These are phyloP conservation scores for Aspergillus ibericus DNA, from an alignment of 2,329 filamentous ascomycete species.

Conservation along the genomic window DNA sequence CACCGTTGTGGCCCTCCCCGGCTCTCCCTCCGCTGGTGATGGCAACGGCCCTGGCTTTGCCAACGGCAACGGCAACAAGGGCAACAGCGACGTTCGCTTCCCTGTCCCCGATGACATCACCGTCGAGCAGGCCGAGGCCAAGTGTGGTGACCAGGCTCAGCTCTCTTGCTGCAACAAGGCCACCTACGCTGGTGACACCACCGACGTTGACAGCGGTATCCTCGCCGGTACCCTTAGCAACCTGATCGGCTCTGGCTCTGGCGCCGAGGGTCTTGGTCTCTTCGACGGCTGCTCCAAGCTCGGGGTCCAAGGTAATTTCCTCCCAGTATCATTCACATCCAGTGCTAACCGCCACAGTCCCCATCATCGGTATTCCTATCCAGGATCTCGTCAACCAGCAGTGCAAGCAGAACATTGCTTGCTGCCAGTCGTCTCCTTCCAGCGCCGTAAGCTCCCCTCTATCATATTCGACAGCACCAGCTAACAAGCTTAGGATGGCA, in stretches of 20 bases:
- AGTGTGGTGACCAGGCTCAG: constrained; percentile 41
- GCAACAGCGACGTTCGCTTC: constrained; percentile 36
- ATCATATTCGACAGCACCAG: fast-evolving
- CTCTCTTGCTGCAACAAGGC: constrained; percentile 44
- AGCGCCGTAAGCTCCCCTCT: constrained; percentile 26
- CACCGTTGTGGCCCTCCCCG: constrained; percentile 33
- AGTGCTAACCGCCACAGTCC: constrained; percentile 18
- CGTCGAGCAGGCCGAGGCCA: constrained; percentile 40
- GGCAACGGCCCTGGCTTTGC: constrained; percentile 20
- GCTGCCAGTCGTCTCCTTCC: constrained; percentile 39
- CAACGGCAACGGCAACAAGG: constrained; percentile 33
- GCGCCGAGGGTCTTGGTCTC: constrained; percentile 37
- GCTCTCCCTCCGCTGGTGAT: constrained; percentile 18
- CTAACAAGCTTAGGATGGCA: constrained; percentile 27
- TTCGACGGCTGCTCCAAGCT: constrained; percentile 47
- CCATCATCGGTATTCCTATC: constrained; percentile 29
- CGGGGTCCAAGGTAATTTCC: constrained; percentile 30
- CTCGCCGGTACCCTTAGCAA: constrained; percentile 36
- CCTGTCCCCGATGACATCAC: constrained; percentile 33
- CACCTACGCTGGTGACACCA: constrained; percentile 37
- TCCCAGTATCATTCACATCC: no score
- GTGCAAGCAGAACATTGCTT: constrained; percentile 44
- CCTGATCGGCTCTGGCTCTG: constrained; percentile 36
- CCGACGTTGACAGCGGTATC: constrained; percentile 32
- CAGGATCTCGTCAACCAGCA: constrained; percentile 39